Conservation (phyloP, 106 monocot species). For the Cymbidium sinense region DNA sequence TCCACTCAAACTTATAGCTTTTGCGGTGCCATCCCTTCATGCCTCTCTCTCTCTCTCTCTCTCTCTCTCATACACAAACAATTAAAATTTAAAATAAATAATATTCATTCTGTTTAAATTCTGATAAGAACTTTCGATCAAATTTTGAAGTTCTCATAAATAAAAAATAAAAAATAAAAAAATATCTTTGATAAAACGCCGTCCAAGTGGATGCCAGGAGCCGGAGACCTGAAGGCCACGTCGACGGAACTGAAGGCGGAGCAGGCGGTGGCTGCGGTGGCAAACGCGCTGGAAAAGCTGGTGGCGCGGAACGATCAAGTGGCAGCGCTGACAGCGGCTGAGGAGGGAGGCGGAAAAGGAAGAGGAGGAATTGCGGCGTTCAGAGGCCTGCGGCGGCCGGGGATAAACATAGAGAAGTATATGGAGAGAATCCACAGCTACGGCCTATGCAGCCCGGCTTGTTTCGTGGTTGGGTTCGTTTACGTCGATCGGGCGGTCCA, state of each 20-base stretch:
- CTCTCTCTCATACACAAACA: too few species aligned
- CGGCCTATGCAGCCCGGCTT: conserved; percentile 56
- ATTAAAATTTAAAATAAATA: too few species aligned
- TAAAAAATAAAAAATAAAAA: too few species aligned
- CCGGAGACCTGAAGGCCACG: background rate
- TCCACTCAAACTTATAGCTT: too few species aligned
- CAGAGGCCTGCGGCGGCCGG: conserved; percentile 39
- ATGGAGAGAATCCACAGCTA: conserved; percentile 79
- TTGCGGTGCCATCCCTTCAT: too few species aligned
- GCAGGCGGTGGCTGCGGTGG: conserved; percentile 21
- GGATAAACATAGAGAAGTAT: conserved; percentile 67
- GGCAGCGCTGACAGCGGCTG: background rate
- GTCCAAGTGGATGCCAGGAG: background rate
- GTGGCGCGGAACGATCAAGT: conserved; percentile 33
- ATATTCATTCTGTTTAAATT: too few species aligned
- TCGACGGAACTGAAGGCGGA: background rate
- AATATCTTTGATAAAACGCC: too few species aligned
- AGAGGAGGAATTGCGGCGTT: conserved; percentile 40
- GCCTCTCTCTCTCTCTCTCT: too few species aligned
- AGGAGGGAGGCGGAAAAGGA: background rate
- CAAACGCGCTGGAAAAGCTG: conserved; percentile 31
- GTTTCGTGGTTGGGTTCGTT: conserved; percentile 68
- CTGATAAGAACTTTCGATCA: too few species aligned
- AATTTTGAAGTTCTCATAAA: too few species aligned
- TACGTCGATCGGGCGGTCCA: conserved; percentile 72